Base-by-base conservation (phyloP, 352 stramenopile species). In the Proteromonas lacertae region DNA sequence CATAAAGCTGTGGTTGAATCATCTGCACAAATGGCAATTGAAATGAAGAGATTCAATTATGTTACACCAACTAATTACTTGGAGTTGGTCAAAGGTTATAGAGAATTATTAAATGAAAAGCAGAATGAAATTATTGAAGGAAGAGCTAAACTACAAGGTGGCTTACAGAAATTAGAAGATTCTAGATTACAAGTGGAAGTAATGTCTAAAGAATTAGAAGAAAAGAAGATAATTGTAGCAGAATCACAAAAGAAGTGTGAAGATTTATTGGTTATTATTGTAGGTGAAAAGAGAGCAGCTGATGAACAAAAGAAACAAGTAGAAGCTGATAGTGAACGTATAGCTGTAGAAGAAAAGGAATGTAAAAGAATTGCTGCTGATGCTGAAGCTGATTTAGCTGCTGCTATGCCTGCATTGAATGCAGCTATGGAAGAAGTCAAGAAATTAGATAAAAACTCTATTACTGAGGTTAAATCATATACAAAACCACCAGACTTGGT, bases 391-490 rank as follows among this genome's bases (percentile, higher is more conserved):
- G 77, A 92, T 48, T 51, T 92, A 8, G 69, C 81, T 13, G 69
- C 88, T 41, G 77, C 77, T 5, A 53, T 92, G 13, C 77, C 77
- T 6, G 73, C 70, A 13, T 52, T 92, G 1, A 66, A 91, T 41
- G 59, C 64, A 1, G 77, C 77, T 6, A 86, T 91, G 66, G 37
- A 44, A 13, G 75, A 90, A 41, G 75, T 92, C 10, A 70, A 92
- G 37, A 80, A 87, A 36, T 58, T 92, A 0, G 75, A 91, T 44
- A 92, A 92, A 51, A 74, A 69, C 35, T 56, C 68, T 0, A 84
- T 92, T 32, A 67, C 70, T 3, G 78, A 92, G 46, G 69, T 90
- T 3, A 92, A 92, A 50, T 67, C 80, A 7, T 92, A 89, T 48
- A 69, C 69, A 0, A 74, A 81, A 30, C 77, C 77, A 13, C 74